phyloP scores from a whole-genome alignment of 768 basidiomycete species.

The Filobasidium wieringae region DNA sequence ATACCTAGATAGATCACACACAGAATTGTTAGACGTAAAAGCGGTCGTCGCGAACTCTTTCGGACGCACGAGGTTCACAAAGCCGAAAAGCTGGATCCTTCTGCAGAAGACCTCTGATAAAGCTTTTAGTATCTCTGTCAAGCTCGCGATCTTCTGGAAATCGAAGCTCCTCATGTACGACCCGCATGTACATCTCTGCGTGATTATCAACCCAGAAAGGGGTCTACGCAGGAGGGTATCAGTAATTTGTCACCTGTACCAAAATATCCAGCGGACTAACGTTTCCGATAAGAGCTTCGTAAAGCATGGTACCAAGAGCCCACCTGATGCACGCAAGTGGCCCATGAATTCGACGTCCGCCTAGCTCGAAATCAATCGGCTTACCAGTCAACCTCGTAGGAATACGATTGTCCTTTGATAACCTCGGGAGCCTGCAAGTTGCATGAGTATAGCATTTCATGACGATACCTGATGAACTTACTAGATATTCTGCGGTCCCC shows the following conservation, averaged over 20 bases:
- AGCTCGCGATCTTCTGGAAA: constrained; percentile 86
- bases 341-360: neutral
- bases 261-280: neutral
- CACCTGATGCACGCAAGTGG: constrained; percentile 12
- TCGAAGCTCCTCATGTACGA: constrained; percentile 74
- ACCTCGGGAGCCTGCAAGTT: constrained; percentile 67
- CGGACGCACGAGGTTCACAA: constrained; percentile 57
- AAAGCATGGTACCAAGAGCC: constrained; percentile 23
- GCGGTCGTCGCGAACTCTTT: neutral
- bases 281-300: constrained; percentile 10
- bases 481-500: constrained; percentile 26
- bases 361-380: constrained; percentile 38
- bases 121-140: constrained; percentile 86
- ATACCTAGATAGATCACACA: constrained; percentile 41
- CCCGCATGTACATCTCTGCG: constrained; percentile 86
- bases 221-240: constrained; percentile 47
- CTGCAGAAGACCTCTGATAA: constrained; percentile 88
- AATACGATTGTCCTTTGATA: constrained; percentile 76
- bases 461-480: constrained; percentile 13
- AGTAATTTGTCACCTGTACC: constrained; percentile 12
- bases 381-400: constrained; percentile 97
- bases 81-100: constrained; percentile 81
- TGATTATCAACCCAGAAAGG: constrained; percentile 89
- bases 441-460: neutral
- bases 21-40: neutral